Percentiles rank a stretch among this genome's conserved stretches.
These are phyloP conservation scores for Amborella trichopoda DNA, from an alignment of 164 flowering plant species.

Conservation along the genomic window DNA sequence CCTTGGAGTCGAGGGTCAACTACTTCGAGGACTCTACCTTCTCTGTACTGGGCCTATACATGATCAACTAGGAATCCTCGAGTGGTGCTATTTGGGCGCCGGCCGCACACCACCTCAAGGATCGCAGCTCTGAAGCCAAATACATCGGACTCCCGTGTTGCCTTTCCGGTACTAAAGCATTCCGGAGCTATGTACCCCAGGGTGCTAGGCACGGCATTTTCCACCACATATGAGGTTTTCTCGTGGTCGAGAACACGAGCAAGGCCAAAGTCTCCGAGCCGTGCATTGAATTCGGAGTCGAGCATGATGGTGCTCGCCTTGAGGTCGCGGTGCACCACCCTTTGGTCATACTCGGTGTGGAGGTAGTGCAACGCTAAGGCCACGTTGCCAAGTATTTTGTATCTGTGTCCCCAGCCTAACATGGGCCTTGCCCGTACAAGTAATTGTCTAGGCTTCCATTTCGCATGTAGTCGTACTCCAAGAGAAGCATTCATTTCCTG, in stretches of 20 bases:
- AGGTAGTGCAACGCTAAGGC: slow-evolving; percentile 62
- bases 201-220: slow-evolving; percentile 34
- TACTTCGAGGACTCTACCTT: slow-evolving; percentile 38
- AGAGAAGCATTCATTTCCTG: slow-evolving; percentile 34
- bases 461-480: slow-evolving; percentile 70
- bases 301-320: slow-evolving; percentile 16
- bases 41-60: slow-evolving; percentile 60
- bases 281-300: slow-evolving; percentile 14
- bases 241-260: slow-evolving; percentile 15
- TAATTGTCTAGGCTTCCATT: slow-evolving; percentile 66
- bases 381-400: slow-evolving; percentile 36
- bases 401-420: slow-evolving; percentile 36
- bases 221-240: slow-evolving; percentile 14
- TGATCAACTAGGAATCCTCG: slow-evolving; percentile 35
- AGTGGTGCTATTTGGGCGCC: slow-evolving; percentile 28
- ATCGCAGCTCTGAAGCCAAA: slow-evolving; percentile 59
- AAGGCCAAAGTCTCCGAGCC: slow-evolving; percentile 20
- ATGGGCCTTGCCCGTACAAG: slow-evolving; percentile 21
- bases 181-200: slow-evolving; percentile 67
- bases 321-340: slow-evolving; percentile 18
- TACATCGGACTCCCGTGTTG: slow-evolving; percentile 53
- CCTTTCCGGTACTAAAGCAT: slow-evolving; percentile 57
- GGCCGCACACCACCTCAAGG: slow-evolving; percentile 56
- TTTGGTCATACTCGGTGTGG: slow-evolving; percentile 53
- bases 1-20: slow-evolving; percentile 29